A percentile compares a stretch with the other conserved stretches of the same genome.
Evolutionary conservation across 345 rosid genomes (phyloP).

Genomic region (Pistacia atlantica): DNA sequence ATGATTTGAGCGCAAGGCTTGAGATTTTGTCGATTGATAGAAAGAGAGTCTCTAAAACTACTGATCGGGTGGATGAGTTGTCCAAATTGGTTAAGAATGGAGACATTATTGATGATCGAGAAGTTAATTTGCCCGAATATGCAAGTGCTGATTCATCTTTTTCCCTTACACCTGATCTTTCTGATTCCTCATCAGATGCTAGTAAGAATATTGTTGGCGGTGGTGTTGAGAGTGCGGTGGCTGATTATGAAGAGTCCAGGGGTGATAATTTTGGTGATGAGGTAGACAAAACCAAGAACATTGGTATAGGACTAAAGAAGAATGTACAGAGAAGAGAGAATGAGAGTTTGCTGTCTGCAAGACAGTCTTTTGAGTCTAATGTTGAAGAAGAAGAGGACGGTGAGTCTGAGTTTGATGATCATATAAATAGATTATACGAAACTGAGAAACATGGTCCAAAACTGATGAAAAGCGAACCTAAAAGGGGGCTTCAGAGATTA

Average conservation of each 20-base stretch:
- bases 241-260: conserved; percentile 23
- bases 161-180: conserved; percentile 34
- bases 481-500: conserved; percentile 36
- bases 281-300: conserved; percentile 18
- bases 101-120: conserved; percentile 15
- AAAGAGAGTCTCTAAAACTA: conserved; percentile 37
- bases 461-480: conserved; percentile 34
- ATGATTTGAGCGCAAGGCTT: conserved; percentile 72
- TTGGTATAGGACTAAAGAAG: conserved; percentile 16
- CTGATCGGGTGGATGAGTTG: conserved; percentile 24
- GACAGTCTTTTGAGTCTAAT: conserved; percentile 31
- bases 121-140: conserved; percentile 34
- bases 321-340: conserved; percentile 23
- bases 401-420: conserved; percentile 16
- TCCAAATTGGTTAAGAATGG: conserved; percentile 10
- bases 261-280: conserved; percentile 24
- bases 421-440: conserved; percentile 28
- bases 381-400: conserved; percentile 33
- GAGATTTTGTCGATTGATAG: conserved; percentile 77
- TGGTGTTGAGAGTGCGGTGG: conserved; percentile 23
- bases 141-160: conserved; percentile 53
- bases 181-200: conserved; percentile 23
- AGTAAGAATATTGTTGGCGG: conserved; percentile 21
- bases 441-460: conserved; percentile 25
- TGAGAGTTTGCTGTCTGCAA: conserved; percentile 25